Evolutionary conservation across 1,139 yeast species (phyloP).

Genomic region (Debaryomycetaceae sp.): DNA sequence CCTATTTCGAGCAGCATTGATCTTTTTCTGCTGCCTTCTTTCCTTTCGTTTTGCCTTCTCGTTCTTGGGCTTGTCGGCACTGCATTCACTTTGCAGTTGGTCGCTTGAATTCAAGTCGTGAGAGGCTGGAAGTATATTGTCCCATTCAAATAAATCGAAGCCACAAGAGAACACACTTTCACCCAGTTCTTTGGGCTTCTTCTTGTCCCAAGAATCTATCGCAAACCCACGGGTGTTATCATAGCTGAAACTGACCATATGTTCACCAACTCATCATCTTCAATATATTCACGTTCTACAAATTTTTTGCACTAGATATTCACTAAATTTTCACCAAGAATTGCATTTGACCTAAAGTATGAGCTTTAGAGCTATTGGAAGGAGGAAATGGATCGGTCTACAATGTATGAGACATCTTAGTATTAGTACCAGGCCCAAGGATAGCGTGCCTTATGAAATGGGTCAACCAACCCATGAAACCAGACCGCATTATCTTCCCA

Average conservation of each 20-base stretch:
- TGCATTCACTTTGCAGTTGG: conserved; percentile 5
- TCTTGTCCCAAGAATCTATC: conserved; percentile 7
- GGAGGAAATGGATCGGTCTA: not conserved
- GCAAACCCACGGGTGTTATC: conserved; percentile 23
- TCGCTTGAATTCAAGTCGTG: conserved; percentile 8
- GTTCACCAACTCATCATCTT: not conserved
- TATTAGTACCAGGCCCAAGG: conserved; percentile 14
- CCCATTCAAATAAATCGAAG: conserved; percentile 30
- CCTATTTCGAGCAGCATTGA: conserved; percentile 20
- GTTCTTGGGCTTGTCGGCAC: conserved; percentile 14
- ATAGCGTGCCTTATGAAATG: conserved; percentile 31
- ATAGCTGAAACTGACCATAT: conserved; percentile 8
- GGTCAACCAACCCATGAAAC: conserved; percentile 92
- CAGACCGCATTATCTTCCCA: conserved; percentile 66
- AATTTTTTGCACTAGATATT: not conserved
- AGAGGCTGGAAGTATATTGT: conserved; percentile 9
- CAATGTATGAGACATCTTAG: conserved; percentile 2
- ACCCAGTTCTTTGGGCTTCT: not conserved
- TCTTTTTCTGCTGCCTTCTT: conserved; percentile 27
- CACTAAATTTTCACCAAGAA: not conserved
- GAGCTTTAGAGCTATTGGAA: not conserved
- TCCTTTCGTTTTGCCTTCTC: conserved; percentile 29
- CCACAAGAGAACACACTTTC: conserved; percentile 20
- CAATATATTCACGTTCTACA: not conserved
- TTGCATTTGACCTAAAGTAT: not conserved